These are phyloP conservation scores for Colletotrichum sp. DNA, from an alignment of 2,329 filamentous ascomycete species.

Conservation along the genomic window DNA sequence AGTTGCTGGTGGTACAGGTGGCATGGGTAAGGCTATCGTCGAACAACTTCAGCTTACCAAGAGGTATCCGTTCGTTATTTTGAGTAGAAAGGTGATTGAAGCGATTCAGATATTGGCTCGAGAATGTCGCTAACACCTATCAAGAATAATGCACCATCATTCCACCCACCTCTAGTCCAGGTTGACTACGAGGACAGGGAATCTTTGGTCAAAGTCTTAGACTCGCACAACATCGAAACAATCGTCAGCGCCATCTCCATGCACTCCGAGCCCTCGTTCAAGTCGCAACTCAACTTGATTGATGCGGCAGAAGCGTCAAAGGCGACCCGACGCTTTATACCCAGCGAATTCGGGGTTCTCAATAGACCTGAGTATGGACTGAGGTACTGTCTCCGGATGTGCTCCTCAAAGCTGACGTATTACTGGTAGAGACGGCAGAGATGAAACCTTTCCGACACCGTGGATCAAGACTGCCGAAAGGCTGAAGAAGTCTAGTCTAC, in stretches of 20 bases:
- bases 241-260: conserved; percentile 45
- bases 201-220: conserved; percentile 25
- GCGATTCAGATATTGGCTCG: neutral
- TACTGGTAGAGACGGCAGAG: neutral
- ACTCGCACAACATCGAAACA: conserved; percentile 43
- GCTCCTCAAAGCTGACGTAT: neutral
- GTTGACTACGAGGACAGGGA: conserved; percentile 31
- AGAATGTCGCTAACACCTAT: neutral
- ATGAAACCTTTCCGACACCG: neutral
- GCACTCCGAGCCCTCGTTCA: conserved; percentile 23
- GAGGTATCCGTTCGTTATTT: conserved; percentile 39
- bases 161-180: conserved; percentile 22
- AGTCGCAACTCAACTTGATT: conserved; percentile 43
- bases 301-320: conserved; percentile 42
- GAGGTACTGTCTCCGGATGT: neutral
- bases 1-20: conserved; percentile 49
- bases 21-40: conserved; percentile 48
- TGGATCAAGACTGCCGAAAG: neutral
- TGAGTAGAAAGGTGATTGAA: conserved; percentile 21
- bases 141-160: conserved; percentile 12
- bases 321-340: conserved; percentile 44
- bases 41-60: conserved; percentile 41
- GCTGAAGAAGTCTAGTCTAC: conserved; percentile 33
- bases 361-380: neutral
- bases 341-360: conserved; percentile 44